Base-by-base conservation (phyloP, 2,329 filamentous ascomycete species). In the Pyricularia pennisetigena region DNA sequence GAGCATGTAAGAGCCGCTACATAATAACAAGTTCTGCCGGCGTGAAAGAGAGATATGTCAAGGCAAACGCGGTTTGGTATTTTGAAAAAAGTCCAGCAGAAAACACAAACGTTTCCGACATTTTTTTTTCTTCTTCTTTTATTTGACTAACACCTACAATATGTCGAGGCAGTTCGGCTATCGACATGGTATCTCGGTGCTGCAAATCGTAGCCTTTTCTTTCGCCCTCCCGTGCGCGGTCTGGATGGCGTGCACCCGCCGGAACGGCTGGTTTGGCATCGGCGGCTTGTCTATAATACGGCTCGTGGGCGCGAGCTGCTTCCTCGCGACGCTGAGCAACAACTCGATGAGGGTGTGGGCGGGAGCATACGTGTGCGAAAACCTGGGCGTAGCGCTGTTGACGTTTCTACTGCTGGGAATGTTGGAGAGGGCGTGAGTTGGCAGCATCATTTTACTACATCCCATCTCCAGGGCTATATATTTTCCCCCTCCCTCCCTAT, bases 341-440 rank as follows among this genome's bases (percentile, higher is more conserved):
- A 54, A 71, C n/a, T 69, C 71, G 20, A 57, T 68, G 10, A 67
- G 72, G 20, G 68, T 74, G 5, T 66, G 70, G 20, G 70, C 72
- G 30, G 73, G 73, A 6, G 70, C 70, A 1, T 69, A 71, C 16
- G 74, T 76, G 32, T 76, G 75, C 67, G 70, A 76, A 64, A 64
- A 74, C 24, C 75, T 76, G 41, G 75, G 75, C 6, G 66, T 76
- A 69, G 73, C 74, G 0, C 74, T 75, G 29, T 64, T 76, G 32
- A 68, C 75, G 4, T 69, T 76, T 2, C 70, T 74, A 35, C 75
- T 72, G 64, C 61, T 76, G 61, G 75, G 74, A 26, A 32, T 76
- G 0, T 66, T 76, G 35, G 65, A 71, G 24, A 71, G 74, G 70
- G 74, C 74, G 75, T 76, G 61, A 73, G 75, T 74, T 28, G 2